Conservation (phyloP, 2,329 filamentous ascomycete species). For the Chaetomiaceae sp. region DNA sequence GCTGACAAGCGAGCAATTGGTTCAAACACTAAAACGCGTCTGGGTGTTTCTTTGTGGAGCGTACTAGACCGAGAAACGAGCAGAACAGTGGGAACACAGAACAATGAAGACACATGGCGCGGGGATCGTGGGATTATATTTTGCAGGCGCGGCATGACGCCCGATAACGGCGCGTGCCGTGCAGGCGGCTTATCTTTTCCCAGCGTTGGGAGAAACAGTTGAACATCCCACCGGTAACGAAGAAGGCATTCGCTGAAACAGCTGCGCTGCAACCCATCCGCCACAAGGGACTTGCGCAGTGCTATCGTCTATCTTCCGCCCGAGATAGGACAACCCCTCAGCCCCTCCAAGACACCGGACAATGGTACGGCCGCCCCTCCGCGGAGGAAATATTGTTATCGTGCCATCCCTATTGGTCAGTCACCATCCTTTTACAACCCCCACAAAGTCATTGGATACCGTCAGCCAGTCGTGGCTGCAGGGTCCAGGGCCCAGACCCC, state of each 20-base stretch:
- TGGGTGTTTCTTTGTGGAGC: not conserved
- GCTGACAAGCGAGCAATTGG: not conserved
- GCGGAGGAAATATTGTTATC: conserved; percentile 9
- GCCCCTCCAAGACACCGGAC: too few relatives aligned
- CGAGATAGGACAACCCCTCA: not conserved
- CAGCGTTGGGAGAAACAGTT: not conserved
- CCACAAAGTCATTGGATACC: conserved; percentile 1
- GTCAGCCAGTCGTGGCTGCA: not conserved
- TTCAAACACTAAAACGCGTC: not conserved
- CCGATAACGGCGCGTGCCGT: not conserved
- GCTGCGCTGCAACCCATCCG: too few relatives aligned
- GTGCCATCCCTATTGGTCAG: not conserved
- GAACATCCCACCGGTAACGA: not conserved
- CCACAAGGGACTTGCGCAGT: too few relatives aligned
- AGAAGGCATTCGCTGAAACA: not conserved
- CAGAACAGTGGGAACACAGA: not conserved
- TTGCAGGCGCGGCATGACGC: not conserved
- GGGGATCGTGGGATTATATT: not conserved
- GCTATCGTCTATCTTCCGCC: not conserved
- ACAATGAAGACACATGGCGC: not conserved
- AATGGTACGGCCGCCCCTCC: not conserved
- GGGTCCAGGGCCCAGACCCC: not conserved
- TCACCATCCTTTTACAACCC: not conserved
- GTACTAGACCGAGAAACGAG: not conserved
- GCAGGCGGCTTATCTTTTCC: not conserved